Evolutionary conservation across 2,329 filamentous ascomycete genomes (phyloP), one percentile per base, ranked within the genome.

Genomic region (Sporothrix protearum): DNA sequence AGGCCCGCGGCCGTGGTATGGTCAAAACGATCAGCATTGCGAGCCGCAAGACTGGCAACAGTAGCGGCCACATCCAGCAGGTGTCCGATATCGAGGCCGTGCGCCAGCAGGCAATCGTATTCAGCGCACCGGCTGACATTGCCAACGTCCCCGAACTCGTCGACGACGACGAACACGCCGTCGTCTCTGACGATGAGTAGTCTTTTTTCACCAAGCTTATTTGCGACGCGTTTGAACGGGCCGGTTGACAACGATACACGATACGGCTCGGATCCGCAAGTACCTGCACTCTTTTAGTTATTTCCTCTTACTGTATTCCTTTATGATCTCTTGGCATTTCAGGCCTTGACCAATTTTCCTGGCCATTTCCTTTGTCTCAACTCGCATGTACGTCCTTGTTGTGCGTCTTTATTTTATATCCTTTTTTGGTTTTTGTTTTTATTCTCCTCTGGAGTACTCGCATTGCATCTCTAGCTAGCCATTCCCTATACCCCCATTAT

Each of bases 1-100:
- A 68, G 36, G 33, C 25, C n/a, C 33, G 57, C 7, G 59, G 47
- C 33, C 57, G 47, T 14, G 39, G 55, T 30, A 10, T n/a, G 9
- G 73, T 59, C 66, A 74, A 69, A 39, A 57, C 61, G 36, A 57
- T 42, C n/a, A 36, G 51, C 36, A 47, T 45, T 2, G 72, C 57
- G 7, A 42, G 33, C 63, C 61, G 19, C 2, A 42, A 33, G 9
- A 45, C n/a, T 33, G 61, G 49, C 9, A 25, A 28, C 49, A 22
- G 22, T 9, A 53, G 28, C 1, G 49, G 53, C 30, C 69, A 68
- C 57, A 9, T 10, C 25, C 36, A 53, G 45, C 36, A 53, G 28
- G 39, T n/a, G 42, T 42, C 39, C 63, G 33, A 49, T 8, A 16
- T 64, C 59, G 45, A 45, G 36, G 59, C 59, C n/a, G n/a, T 45